These are phyloP conservation scores for Cyclotella baltica DNA, from an alignment of 108 stramenopile genomes.

Conservation along the genomic window DNA sequence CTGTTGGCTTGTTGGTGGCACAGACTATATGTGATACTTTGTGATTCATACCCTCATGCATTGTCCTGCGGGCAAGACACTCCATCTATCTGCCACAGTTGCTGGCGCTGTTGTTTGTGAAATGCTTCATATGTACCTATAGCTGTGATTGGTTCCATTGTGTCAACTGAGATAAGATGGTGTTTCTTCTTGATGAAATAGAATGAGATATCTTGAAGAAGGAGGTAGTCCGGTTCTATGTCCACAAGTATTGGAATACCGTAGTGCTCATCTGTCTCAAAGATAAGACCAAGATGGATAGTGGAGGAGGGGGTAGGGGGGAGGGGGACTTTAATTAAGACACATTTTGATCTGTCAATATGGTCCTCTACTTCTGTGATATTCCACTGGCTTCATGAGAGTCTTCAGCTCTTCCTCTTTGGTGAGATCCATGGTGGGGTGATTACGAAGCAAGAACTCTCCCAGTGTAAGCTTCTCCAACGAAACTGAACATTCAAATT, in stretches of 20 bases:
- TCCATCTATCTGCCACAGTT: neutral
- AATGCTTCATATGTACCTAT: neutral
- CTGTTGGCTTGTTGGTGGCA: neutral
- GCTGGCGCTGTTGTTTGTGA: neutral
- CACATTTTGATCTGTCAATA: neutral
- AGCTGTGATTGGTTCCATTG: conserved; percentile 1
- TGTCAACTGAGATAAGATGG: neutral
- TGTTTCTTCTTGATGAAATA: neutral
- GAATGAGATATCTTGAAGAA: neutral
- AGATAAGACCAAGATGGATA: neutral
- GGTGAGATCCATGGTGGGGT: neutral
- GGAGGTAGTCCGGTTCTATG: neutral
- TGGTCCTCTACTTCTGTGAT: neutral
- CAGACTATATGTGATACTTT: neutral
- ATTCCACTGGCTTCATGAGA: neutral
- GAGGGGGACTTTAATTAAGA: neutral
- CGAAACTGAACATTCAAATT: neutral
- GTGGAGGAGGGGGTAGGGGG: neutral
- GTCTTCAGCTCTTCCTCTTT: neutral
- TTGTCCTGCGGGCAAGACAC: neutral
- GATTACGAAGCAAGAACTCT: neutral
- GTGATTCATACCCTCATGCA: neutral
- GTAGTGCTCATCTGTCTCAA: neutral
- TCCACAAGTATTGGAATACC: neutral
- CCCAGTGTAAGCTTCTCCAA: neutral